Conservation (phyloP, 192 early-diverging fungal genomes). For the Backusella macrospora region DNA sequence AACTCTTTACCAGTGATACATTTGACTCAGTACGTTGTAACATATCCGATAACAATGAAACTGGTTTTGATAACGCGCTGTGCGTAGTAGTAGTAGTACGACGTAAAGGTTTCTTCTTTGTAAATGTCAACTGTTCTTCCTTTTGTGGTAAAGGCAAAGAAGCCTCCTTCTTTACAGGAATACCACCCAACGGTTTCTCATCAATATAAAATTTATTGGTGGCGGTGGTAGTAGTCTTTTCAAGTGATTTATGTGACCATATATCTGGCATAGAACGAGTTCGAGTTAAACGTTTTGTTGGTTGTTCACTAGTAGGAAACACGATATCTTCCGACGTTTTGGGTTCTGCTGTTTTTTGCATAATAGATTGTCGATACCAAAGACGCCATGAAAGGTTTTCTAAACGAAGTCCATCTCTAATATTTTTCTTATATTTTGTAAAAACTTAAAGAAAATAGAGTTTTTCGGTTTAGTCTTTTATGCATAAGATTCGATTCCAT, state of each 20-base stretch:
- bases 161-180: constrained; percentile 6
- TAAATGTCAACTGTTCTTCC: constrained; percentile 15
- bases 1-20: not conserved
- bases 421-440: constrained; percentile 33
- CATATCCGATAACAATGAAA: constrained; percentile 23
- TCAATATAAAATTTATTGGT: not conserved
- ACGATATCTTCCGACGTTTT: constrained; percentile 16
- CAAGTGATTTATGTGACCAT: not conserved
- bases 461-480: not conserved
- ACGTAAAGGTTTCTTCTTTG: constrained; percentile 17
- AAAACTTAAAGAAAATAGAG: constrained; percentile 20
- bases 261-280: constrained; percentile 20
- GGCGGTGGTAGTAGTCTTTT: too few relatives aligned
- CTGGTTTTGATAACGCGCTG: constrained; percentile 13
- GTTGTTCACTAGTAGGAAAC: not conserved
- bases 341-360: constrained; percentile 17
- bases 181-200: not conserved
- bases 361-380: constrained; percentile 38
- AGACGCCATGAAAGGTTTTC: constrained; percentile 43
- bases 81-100: not conserved
- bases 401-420: constrained; percentile 33
- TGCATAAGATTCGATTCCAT: not conserved
- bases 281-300: constrained; percentile 11
- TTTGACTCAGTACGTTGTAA: not conserved
- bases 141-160: not conserved